Base-by-base conservation (phyloP, 257 asterid species). In the Salvia hispanica region DNA sequence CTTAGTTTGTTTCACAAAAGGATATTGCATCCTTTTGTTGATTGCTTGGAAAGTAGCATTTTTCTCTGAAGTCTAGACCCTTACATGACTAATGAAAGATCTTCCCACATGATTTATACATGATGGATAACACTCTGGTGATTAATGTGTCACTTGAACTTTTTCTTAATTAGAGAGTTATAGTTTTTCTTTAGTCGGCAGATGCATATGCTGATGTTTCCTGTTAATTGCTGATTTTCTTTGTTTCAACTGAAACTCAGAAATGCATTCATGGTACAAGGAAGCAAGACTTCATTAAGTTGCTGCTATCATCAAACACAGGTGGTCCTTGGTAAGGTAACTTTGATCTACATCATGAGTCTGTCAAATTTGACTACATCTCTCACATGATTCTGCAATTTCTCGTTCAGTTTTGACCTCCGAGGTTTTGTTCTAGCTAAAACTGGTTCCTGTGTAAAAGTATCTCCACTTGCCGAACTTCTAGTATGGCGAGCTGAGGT, bases 401-500 rank as follows among this genome's bases (percentile, higher is more conserved):
- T 39, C 72, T 77, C 59, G 42, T 77, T 90, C 92, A 93, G 97
- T 74, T 74, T 80, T 39, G 78, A 77, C 70, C 82, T 93, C 44
- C 74, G 62, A 71, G 76, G 69, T 74, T 78, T 83, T 77, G 55
- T 93, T 72, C 72, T 82, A 67, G 67, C 69, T 54, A 82, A 52
- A 66, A 84, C 91, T 81, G 87, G 92, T 43, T 62, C 79, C 64
- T 90, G 97, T 71, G 73, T 90, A 64, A 82, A 84, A 71, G 80
- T 88, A 73, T 77, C 99, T 55, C 60, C 79, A 47, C 79, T 77
- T 70, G 90, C 95, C 18, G 91, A 86, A 77, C 83, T 89, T 75
- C 82, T 93, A 70, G 80, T 93, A 56, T 90, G 99, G 97, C 95
- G 97, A 63, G 86, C 90, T 56, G 99, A 90, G 96, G 99, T 93